Conservation (phyloP, 805 yeast genomes). For the Sungouiozyma ichnusensis region DNA sequence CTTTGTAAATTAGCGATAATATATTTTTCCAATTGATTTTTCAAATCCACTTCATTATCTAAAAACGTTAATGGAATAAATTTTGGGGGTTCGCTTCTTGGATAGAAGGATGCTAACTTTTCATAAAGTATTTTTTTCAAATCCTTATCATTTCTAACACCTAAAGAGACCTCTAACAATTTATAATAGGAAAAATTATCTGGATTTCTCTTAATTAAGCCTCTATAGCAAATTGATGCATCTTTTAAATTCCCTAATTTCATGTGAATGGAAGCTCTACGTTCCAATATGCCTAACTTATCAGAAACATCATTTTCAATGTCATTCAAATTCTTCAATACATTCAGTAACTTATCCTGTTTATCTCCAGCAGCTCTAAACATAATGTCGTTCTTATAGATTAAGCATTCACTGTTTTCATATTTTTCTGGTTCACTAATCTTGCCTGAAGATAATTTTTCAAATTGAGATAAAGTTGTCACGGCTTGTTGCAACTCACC, state of each 20-base stretch:
- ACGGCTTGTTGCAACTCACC: constrained; percentile 60
- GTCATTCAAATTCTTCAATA: constrained; percentile 49
- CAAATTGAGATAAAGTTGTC: constrained; percentile 63
- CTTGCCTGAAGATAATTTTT: constrained; percentile 59
- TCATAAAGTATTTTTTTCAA: constrained; percentile 51
- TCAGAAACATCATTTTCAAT: constrained; percentile 48
- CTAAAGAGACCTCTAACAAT: constrained; percentile 55
- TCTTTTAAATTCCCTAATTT: constrained; percentile 47
- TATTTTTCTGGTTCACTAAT: constrained; percentile 53
- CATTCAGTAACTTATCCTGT: constrained; percentile 37
- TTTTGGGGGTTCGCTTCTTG: constrained; percentile 71
- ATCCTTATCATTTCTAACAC: constrained; percentile 35
- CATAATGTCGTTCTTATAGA: constrained; percentile 62
- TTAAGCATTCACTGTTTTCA: constrained; percentile 72
- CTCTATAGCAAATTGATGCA: constrained; percentile 59
- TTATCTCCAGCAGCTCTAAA: constrained; percentile 47
- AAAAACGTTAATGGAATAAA: constrained; percentile 70
- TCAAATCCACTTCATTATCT: constrained; percentile 38
- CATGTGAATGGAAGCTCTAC: constrained; percentile 52
- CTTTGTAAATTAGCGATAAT: constrained; percentile 51
- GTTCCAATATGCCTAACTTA: constrained; percentile 50
- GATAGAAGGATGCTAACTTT: constrained; percentile 59
- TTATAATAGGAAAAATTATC: constrained; percentile 60
- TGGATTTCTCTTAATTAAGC: constrained; percentile 74
- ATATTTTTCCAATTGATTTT: constrained; percentile 40